These are phyloP conservation scores for Saposhnikovia divaricata DNA, from an alignment of 129 eudicot genomes.

Conservation along the genomic window DNA sequence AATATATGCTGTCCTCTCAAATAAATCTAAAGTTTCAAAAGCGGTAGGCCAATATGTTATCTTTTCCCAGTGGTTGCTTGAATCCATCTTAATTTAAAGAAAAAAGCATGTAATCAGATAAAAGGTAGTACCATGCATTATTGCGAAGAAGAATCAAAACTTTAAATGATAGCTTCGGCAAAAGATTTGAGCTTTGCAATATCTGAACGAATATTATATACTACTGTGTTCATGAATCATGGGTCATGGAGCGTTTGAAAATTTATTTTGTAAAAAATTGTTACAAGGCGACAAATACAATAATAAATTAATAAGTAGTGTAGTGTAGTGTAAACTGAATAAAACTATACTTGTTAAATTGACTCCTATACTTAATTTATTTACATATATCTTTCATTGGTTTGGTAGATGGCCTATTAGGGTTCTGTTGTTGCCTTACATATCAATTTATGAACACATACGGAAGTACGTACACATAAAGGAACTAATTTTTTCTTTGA, in stretches of 20 bases:
- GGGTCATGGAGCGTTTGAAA: too few relatives aligned
- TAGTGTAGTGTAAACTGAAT: too few relatives aligned
- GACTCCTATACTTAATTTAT: not conserved
- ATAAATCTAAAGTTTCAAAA: not conserved
- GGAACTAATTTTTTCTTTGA: too few relatives aligned
- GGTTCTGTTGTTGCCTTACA: not conserved
- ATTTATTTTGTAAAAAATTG: too few relatives aligned
- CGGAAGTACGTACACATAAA: too few relatives aligned
- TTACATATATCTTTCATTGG: too few relatives aligned
- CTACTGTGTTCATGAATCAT: too few relatives aligned
- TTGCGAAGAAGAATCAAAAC: not conserved
- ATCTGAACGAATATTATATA: not conserved
- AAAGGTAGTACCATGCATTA: not conserved
- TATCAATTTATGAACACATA: not conserved
- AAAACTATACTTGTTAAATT: too few relatives aligned
- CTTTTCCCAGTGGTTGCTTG: not conserved
- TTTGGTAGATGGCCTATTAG: too few relatives aligned
- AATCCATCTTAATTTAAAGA: not conserved
- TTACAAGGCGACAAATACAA: too few relatives aligned
- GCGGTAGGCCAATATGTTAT: not conserved
- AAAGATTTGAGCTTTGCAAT: not conserved
- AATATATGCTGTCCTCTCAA: not conserved
- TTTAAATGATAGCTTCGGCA: not conserved
- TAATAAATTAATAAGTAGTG: too few relatives aligned
- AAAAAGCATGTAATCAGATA: not conserved